Evolutionary conservation across 306 rosid species (phyloP).

Genomic region (Urtica urens): DNA sequence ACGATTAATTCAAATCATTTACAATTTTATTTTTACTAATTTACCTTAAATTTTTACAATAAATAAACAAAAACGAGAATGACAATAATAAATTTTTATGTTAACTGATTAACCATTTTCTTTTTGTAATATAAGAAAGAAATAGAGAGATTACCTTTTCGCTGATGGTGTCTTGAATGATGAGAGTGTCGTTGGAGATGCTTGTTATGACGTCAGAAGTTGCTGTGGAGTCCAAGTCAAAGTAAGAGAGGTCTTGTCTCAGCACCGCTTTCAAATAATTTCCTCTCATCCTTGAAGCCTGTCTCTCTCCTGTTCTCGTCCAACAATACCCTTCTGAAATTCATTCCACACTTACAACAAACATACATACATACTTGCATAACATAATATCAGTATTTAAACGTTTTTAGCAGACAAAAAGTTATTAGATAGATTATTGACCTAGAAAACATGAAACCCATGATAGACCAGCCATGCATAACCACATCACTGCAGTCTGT

Average conservation of each 20-base stretch:
- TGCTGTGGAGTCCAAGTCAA: conserved; percentile 30
- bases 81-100: too few species aligned
- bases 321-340: conserved; percentile 46
- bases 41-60: not conserved
- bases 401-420: not conserved
- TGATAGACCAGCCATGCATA: not conserved
- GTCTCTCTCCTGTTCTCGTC: conserved; percentile 61
- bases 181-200: conserved; percentile 41
- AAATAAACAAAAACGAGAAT: too few species aligned
- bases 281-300: conserved; percentile 37
- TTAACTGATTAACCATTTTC: too few species aligned
- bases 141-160: too few species aligned
- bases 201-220: conserved; percentile 39
- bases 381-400: not conserved
- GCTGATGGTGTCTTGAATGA: conserved; percentile 38
- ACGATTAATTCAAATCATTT: too few species aligned
- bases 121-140: too few species aligned
- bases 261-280: conserved; percentile 43
- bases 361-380: not conserved
- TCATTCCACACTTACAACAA: not conserved
- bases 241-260: conserved; percentile 47
- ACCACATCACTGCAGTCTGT: not conserved
- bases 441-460: conserved; percentile 18
- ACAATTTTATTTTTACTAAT: too few species aligned
- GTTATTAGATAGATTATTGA: not conserved